Evolutionary conservation across 208 protist genomes (phyloP).

Genomic region (Angomonas desouzai): DNA sequence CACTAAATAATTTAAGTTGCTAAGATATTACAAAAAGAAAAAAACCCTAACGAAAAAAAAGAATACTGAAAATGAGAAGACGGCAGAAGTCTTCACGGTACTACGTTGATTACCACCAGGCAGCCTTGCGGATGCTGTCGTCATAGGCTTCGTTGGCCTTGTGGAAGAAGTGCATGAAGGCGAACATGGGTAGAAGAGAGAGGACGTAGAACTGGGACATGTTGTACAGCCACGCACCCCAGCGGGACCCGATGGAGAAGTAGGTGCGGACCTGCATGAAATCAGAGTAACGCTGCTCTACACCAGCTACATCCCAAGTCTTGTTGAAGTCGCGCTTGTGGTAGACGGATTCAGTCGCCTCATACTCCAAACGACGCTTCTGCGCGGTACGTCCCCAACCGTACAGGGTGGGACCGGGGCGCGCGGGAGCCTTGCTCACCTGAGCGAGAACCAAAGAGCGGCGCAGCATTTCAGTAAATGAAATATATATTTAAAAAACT

Average conservation of each 20-base stretch:
- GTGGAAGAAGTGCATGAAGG: slow-evolving; percentile 77
- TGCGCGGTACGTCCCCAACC: slow-evolving; percentile 88
- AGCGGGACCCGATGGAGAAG: slow-evolving; percentile 83
- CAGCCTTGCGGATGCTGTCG: slow-evolving; percentile 74
- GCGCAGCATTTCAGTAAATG: slow-evolving; percentile 51
- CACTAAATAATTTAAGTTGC: slow-evolving; percentile 9
- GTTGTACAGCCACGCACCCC: slow-evolving; percentile 90
- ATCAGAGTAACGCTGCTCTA: slow-evolving; percentile 87
- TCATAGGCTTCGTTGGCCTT: slow-evolving; percentile 83
- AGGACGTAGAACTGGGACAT: slow-evolving; percentile 86
- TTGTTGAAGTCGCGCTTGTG: slow-evolving; percentile 92
- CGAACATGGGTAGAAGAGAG: slow-evolving; percentile 72
- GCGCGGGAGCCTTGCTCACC: slow-evolving; percentile 78
- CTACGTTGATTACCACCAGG: slow-evolving; percentile 78
- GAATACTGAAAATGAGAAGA: slow-evolving; percentile 3
- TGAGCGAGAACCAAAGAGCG: slow-evolving; percentile 55
- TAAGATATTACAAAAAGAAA: slow-evolving; percentile 12
- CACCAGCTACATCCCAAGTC: slow-evolving; percentile 83
- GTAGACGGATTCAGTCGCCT: slow-evolving; percentile 86
- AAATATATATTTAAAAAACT: slow-evolving; percentile 14
- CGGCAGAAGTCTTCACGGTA: slow-evolving; percentile 1
- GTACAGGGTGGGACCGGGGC: slow-evolving; percentile 84
- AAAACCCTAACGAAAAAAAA: slow-evolving; percentile 14
- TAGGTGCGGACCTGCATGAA: slow-evolving; percentile 89
- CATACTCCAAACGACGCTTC: slow-evolving; percentile 90